These are phyloP conservation scores for Trametes sp. DNA, from an alignment of 1,284 basidiomycete genomes.

Conservation along the genomic window DNA sequence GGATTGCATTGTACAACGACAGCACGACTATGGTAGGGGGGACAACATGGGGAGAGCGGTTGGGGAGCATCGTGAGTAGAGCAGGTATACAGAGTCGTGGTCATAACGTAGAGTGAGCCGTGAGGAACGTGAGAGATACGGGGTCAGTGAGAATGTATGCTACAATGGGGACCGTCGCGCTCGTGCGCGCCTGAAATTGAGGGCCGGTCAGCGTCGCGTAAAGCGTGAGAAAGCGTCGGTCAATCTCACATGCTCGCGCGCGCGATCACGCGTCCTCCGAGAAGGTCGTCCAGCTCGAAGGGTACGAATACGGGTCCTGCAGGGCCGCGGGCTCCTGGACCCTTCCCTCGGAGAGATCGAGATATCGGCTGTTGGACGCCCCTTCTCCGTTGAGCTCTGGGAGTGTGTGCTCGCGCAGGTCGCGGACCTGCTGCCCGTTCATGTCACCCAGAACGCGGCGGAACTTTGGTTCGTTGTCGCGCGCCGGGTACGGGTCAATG, in stretches of 20 bases:
- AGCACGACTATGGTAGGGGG: neutral
- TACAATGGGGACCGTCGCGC: neutral
- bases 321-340: neutral
- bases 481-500: neutral
- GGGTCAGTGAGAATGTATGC: neutral
- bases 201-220: neutral
- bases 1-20: neutral
- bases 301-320: neutral
- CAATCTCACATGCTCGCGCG: too few relatives aligned
- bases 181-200: neutral
- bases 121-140: neutral
- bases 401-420: neutral
- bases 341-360: neutral
- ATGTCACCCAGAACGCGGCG: conserved; percentile 1
- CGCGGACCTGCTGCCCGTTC: conserved; percentile 1
- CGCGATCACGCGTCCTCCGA: neutral
- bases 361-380: neutral
- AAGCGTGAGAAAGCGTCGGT: too few relatives aligned
- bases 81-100: neutral
- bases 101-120: neutral
- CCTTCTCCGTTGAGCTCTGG: neutral
- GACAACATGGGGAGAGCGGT: neutral
- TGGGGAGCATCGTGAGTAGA: neutral
- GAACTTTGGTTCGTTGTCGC: neutral
- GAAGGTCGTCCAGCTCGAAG: neutral